Evolutionary conservation across 495 filamentous ascomycete genomes (phyloP), one percentile per base, ranked within the genome.

Genomic region (Penicillium herquei): DNA sequence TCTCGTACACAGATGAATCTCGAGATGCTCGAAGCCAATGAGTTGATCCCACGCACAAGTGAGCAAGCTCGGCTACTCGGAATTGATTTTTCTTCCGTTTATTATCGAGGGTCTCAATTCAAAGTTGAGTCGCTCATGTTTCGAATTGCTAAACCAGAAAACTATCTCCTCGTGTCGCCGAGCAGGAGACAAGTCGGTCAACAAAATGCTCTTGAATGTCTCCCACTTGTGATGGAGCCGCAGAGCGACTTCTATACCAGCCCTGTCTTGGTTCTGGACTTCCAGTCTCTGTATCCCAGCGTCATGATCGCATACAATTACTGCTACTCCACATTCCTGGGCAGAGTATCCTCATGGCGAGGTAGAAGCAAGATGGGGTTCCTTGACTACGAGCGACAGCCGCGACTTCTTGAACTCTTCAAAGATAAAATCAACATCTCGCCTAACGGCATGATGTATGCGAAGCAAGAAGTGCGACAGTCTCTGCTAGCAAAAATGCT

Each of bases 301-400:
- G 86, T 98, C 45, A 98, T 98, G 92, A 97, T 98, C 61, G 94
- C 94, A 0, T 97, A 98, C 72, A 98, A 98, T 67, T 96, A 97
- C 72, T 98, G 94, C 75, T 98, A 98, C 69, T 98, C 94, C 0
- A 98, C 94, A 0, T 98, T 91, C 58, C 81, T 98, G 7, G 94
- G 94, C 3, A 84, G 94, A 45, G 84, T 93, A 32, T 81, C 85
- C 18, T 81, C 81, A 61, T 96, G 93, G 94, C 83, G 90, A 26
- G 92, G 92, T 13, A 84, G 83, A 45, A 92, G 94, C 72, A 98
- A 98, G 72, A 89, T 98, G 87, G 94, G 94, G 0, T 96, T 98
- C 62, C 80, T 83, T 39, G 86, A 96, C 52, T 96, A 92, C 72
- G 73, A 85, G 52, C 81, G 95, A 52, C 78, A 89, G 59, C 80